Evolutionary conservation across 306 rosid genomes (phyloP), one percentile per base, ranked within the genome.

Genomic region (Quercus robur): DNA sequence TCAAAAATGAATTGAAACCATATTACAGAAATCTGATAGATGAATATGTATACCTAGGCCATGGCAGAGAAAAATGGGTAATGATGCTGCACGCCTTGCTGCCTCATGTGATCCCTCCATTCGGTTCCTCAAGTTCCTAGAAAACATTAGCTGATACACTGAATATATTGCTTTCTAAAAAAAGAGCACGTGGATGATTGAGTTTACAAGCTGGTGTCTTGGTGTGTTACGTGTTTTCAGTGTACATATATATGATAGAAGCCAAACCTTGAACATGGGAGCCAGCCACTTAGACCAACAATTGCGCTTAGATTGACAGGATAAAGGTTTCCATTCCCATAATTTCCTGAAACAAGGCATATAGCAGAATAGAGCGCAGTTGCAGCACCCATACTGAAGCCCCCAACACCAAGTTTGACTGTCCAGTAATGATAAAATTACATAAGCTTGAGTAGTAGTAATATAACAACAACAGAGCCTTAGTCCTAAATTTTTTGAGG

Each of bases 381-480:
- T 25, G 99, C 99, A 81, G 98, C 98, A 81, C 99, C 99, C 90
- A 87, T 91, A 80, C 98, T 93, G 93, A 95, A 93, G 69, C 99
- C 99, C 52, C 98, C 99, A 15, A 95, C 75, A 71, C 98, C 99
- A 30, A 95, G 90, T 87, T 88, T 95, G 85, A 95, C 99, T 95
- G 92, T 41, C 78, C 41, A 51, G 82, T 56, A 72, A 72, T 13
- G 15, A 69, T 23, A 75, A 71, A 38, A 18, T 51, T 25, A 56
- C 67, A 51, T 58, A 26, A 82, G 80, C 54, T 38, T 66, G 49
- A 62, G 63, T 72, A 75, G 35, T 62, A 35, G 46, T 11, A 68
- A 57, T 44, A 44, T 55, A 44, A 38, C 33, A 49, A 51, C 6
- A 70, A 28, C 15, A 41, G 3, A 41, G 11, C 11, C 12, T 41